A percentile compares a stretch with the other conserved stretches of the same genome.
These are phyloP conservation scores for Suillus paluster DNA, from an alignment of 768 basidiomycete genomes.

Conservation along the genomic window DNA sequence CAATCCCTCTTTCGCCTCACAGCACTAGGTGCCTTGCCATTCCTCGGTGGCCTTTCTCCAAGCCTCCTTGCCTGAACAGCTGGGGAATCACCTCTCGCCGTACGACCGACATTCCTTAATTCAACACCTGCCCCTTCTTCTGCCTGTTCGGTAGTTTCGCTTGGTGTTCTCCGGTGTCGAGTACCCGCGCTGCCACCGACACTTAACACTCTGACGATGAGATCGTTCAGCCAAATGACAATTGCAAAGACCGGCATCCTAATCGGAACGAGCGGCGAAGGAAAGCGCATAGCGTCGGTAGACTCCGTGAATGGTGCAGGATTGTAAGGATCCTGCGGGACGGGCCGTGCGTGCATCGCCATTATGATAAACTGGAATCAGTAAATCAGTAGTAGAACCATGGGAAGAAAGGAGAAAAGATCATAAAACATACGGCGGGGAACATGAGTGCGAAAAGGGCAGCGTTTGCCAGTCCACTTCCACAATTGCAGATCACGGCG, in stretches of 20 bases:
- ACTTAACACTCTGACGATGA: conserved; percentile 64
- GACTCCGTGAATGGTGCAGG: conserved; percentile 45
- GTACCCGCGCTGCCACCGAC: conserved; percentile 45
- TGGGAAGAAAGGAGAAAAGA: neutral
- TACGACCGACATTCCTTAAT: conserved; percentile 17
- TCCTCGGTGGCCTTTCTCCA: conserved; percentile 12
- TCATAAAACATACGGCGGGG: conserved; percentile 61
- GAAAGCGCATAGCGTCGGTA: conserved; percentile 55
- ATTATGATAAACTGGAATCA: conserved; percentile 77
- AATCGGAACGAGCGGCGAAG: conserved; percentile 80
- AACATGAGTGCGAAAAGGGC: conserved; percentile 83
- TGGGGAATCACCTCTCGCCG: neutral
- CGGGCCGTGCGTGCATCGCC: conserved; percentile 77
- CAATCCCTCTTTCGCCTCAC: conserved; percentile 53
- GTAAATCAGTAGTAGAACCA: conserved; percentile 11
- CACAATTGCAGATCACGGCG: conserved; percentile 73
- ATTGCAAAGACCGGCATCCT: conserved; percentile 76
- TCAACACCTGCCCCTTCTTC: conserved; percentile 60
- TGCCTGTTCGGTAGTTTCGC: conserved; percentile 58
- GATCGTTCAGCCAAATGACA: conserved; percentile 78
- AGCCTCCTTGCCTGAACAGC: conserved; percentile 12
- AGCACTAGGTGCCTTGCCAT: conserved; percentile 34
- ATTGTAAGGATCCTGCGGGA: conserved; percentile 78
- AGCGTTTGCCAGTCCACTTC: conserved; percentile 77
- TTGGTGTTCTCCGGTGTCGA: conserved; percentile 36